Base-by-base conservation (phyloP, 345 rosid species). In the Raphanus sativus region DNA sequence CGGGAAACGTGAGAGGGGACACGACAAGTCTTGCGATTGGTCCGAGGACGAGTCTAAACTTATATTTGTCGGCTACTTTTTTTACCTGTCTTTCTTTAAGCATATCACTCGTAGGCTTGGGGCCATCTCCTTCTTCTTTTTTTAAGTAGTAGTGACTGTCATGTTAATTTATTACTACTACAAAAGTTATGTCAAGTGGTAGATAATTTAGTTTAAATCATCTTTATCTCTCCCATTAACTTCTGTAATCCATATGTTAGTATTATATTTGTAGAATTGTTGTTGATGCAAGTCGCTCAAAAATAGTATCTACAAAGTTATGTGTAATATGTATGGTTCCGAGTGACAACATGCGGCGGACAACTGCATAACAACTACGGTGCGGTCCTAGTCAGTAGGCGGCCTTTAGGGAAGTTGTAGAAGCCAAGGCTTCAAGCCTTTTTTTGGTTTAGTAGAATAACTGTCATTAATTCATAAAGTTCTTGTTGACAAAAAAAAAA, bases 1-100 rank as follows among this genome's bases (percentile, higher is more conserved):
- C 21, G 69, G 74, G 69, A 62, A 68, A 76, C 63, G 45, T 38
- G 26, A 64, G 13, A 28, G 81, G 76, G 45, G 76, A 77, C 81
- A 77, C 66, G 71, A 65, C 45, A 52, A 65, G 58, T 67, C 55
- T 45, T 65, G 40, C n/a, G 76, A 77, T 65, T 77, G 30, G 72
- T 71, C 68, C 68, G 67, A 77, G 76, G 80, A 13, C 55, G 55
- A 48, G 55, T n/a, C 55, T 71, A 63, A 76, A 62, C 29, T 63
- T 69, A 0, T 12, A 50, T 9, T 52, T 63, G 80, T 76, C 75
- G 38, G 75, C 80, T 77, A 30, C 62, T 38, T 71, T 42, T 48
- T 42, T 70, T 58, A 76, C 75, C 26, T 62, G 26, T 76, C 17
- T 21, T 61, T 24, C 8, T 40, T 11, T 10, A 40, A 8, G 54